Conservation (phyloP, 2,329 filamentous ascomycete genomes). For the Microcera coccophila region DNA sequence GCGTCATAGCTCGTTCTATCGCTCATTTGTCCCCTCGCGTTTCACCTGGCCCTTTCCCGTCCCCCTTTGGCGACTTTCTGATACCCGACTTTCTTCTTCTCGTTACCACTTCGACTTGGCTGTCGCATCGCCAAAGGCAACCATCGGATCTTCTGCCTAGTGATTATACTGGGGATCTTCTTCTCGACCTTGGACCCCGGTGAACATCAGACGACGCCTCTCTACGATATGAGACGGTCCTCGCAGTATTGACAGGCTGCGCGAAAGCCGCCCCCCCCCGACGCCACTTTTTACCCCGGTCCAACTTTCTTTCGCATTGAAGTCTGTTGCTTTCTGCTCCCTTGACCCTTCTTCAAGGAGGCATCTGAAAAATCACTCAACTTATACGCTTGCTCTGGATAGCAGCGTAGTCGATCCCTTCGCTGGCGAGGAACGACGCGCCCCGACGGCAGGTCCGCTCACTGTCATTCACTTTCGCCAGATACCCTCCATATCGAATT, state of each 20-base stretch:
- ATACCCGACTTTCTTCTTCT: background rate
- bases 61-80: background rate
- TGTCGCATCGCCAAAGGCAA: background rate
- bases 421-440: slow-evolving; percentile 49
- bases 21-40: background rate
- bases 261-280: slow-evolving; percentile 8
- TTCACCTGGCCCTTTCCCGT: no score
- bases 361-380: slow-evolving; percentile 1
- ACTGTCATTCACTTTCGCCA: slow-evolving; percentile 9
- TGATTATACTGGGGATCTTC: no score
- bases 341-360: slow-evolving; percentile 5
- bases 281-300: slow-evolving; percentile 2
- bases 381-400: slow-evolving; percentile 16
- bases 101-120: background rate
- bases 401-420: slow-evolving; percentile 41
- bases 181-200: background rate
- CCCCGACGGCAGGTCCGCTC: slow-evolving; percentile 41
- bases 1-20: slow-evolving; percentile 4
- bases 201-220: background rate
- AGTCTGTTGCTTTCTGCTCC: no score
- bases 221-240: background rate
- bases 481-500: slow-evolving; percentile 12
- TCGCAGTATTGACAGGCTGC: slow-evolving; percentile 9
- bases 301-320: no score
- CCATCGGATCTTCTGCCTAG: background rate